A percentile compares a stretch with the other conserved stretches of the same genome.
These are phyloP conservation scores for Penicillium sp. DNA, from an alignment of 2,329 filamentous ascomycete species.

Conservation along the genomic window DNA sequence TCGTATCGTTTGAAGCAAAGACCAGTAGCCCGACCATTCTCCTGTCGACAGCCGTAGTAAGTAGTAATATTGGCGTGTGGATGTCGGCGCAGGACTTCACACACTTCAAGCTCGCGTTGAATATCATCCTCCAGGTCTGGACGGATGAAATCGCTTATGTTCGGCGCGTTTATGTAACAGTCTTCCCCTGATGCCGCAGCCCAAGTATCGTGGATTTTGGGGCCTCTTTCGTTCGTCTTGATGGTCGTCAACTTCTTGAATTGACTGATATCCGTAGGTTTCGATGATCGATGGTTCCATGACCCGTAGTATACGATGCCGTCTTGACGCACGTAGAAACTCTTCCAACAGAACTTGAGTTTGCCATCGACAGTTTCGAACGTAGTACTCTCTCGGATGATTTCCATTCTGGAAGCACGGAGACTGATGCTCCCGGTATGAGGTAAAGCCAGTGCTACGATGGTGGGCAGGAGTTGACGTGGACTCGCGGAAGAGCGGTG, in stretches of 20 bases:
- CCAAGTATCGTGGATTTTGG: neutral
- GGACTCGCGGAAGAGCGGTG: neutral
- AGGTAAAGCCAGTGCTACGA: neutral
- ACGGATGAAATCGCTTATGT: neutral
- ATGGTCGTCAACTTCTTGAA: neutral
- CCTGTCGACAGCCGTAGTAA: neutral
- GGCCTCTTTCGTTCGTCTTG: neutral
- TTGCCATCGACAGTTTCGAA: neutral
- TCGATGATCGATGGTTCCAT: neutral
- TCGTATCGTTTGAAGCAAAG: neutral
- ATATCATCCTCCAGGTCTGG: neutral
- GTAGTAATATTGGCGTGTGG: neutral
- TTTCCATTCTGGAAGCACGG: neutral
- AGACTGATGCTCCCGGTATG: neutral
- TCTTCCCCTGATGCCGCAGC: neutral
- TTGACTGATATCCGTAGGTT: neutral
- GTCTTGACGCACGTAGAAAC: neutral
- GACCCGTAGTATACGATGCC: neutral
- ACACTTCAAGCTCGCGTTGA: neutral
- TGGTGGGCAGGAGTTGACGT: neutral
- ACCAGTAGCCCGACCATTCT: neutral
- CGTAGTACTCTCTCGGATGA: neutral
- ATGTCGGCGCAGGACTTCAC: neutral
- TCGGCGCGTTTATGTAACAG: neutral
- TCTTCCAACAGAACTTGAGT: neutral